phyloP scores from a whole-genome alignment of 371 early-diverging fungal genomes.

The Quaeritorhiza haematococci region DNA sequence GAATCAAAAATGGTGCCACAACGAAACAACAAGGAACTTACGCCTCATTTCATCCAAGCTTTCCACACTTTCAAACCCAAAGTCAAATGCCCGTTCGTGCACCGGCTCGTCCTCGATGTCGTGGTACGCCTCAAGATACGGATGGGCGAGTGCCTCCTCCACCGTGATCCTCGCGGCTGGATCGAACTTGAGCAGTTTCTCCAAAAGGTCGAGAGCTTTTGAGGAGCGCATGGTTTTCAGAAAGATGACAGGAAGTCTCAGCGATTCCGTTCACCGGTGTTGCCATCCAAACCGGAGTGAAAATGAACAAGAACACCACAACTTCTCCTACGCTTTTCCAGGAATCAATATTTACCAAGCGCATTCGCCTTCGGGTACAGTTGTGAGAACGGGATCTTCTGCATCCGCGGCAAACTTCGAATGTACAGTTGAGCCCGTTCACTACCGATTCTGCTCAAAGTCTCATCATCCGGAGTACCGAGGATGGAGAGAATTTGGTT shows the following conservation, averaged over 20 bases:
- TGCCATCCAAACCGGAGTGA: too few species aligned
- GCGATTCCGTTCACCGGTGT: background rate
- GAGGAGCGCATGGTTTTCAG: slow-evolving; percentile 14
- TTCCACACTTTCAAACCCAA: slow-evolving; percentile 76
- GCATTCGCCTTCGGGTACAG: slow-evolving; percentile 82
- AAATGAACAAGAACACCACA: background rate
- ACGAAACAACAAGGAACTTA: too few species aligned
- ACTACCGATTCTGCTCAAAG: slow-evolving; percentile 64
- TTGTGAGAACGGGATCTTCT: slow-evolving; percentile 72
- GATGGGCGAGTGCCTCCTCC: slow-evolving; percentile 76
- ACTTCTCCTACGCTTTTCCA: background rate
- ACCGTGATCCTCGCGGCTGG: slow-evolving; percentile 76
- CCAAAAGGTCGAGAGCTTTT: slow-evolving; percentile 72
- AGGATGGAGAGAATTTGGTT: slow-evolving; percentile 87
- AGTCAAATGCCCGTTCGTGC: slow-evolving; percentile 56
- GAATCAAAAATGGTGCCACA: too few species aligned
- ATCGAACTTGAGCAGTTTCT: slow-evolving; percentile 74
- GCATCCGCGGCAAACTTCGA: slow-evolving; percentile 73
- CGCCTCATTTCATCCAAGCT: slow-evolving; percentile 74
- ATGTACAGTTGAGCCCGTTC: slow-evolving; percentile 85
- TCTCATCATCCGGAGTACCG: slow-evolving; percentile 90
- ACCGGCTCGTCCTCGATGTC: slow-evolving; percentile 65
- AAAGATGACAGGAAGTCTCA: slow-evolving; percentile 22
- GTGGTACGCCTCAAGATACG: slow-evolving; percentile 71
- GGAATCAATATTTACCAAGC: slow-evolving; percentile 24